These are phyloP conservation scores for Lyophyllum shimeji DNA, from an alignment of 768 basidiomycete species.

Conservation along the genomic window DNA sequence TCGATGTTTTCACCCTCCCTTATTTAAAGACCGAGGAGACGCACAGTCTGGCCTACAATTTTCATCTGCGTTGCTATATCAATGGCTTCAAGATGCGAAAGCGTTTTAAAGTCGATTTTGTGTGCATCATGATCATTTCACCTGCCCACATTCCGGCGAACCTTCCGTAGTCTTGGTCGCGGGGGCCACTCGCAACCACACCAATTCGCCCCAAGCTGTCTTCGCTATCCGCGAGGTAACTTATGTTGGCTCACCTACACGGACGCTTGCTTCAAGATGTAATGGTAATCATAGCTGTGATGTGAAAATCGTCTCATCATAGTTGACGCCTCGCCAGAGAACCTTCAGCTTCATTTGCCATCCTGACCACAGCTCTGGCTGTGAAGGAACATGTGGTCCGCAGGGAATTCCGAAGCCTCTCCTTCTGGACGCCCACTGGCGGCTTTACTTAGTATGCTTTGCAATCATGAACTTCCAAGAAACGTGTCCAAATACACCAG, in stretches of 20 bases:
- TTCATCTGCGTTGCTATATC: no score
- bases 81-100: no score
- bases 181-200: no score
- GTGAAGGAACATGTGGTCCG: conserved; percentile 13
- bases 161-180: conserved; percentile 8
- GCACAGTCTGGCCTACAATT: no score
- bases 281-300: conserved; percentile 30
- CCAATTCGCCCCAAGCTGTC: no score
- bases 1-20: conserved; percentile 36
- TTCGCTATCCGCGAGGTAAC: no score
- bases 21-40: no score
- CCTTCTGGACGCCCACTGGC: conserved; percentile 23
- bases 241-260: neutral
- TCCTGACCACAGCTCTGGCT: neutral
- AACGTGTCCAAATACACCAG: neutral
- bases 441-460: neutral
- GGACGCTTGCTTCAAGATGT: conserved; percentile 14
- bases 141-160: conserved; percentile 35
- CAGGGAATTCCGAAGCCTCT: conserved; percentile 28
- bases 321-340: conserved; percentile 37
- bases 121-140: conserved; percentile 50
- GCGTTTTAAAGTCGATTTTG: no score
- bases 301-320: conserved; percentile 61
- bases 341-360: neutral
- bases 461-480: no score